Conservation (phyloP, 2,329 filamentous ascomycete genomes). For the Neurospora sp. region DNA sequence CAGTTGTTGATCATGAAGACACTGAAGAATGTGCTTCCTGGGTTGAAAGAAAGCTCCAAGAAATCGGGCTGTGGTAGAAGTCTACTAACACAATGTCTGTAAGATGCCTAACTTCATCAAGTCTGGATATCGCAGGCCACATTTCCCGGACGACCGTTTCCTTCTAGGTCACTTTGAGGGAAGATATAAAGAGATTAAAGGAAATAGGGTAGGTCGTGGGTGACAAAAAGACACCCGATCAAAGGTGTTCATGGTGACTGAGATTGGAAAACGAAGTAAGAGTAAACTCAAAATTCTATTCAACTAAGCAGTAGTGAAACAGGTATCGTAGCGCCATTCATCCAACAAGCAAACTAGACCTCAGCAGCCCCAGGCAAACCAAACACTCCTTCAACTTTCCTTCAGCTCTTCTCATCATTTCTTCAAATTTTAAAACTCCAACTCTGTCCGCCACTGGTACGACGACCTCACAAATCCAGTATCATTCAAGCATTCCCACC, state of each 20-base stretch:
- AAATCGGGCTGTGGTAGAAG: background rate
- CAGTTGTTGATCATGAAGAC: background rate
- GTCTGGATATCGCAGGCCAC: background rate
- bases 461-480: background rate
- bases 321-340: background rate
- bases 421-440: background rate
- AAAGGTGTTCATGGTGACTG: background rate
- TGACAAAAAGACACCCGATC: background rate
- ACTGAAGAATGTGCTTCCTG: background rate
- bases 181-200: background rate
- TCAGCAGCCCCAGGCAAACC: background rate
- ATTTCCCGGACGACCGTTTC: background rate
- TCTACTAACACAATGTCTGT: background rate
- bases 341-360: background rate
- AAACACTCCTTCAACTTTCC: background rate
- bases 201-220: background rate
- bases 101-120: background rate
- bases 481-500: background rate
- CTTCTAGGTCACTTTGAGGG: background rate
- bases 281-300: background rate
- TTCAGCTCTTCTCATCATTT: background rate
- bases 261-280: background rate
- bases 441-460: background rate
- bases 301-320: background rate
- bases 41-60: background rate